Conservation (phyloP, 1,284 basidiomycete genomes). For the Anthracocystis panici-leucophaei region DNA sequence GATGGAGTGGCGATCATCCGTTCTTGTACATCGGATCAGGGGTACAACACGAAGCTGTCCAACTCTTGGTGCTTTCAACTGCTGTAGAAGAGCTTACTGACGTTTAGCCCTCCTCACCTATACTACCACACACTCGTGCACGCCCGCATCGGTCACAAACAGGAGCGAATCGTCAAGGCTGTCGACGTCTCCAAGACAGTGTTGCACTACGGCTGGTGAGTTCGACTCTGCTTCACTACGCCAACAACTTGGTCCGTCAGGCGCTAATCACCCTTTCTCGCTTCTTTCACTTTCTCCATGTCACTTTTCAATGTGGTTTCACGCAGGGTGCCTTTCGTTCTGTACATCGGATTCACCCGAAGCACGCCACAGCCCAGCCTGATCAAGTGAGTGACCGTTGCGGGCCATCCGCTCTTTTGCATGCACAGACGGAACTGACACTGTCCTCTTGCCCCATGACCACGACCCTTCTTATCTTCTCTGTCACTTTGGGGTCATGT, state of each 20-base stretch:
- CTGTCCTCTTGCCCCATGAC: neutral
- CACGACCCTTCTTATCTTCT: neutral
- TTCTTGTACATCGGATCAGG: neutral
- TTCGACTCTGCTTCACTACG: neutral
- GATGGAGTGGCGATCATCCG: no score
- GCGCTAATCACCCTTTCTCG: neutral
- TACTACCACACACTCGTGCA: neutral
- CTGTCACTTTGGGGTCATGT: conserved; percentile 1
- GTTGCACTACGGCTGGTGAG: conserved; percentile 67
- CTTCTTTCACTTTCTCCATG: neutral
- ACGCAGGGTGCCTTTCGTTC: conserved; percentile 66
- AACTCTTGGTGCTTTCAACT: neutral
- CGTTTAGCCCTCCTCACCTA: neutral
- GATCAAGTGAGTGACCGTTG: conserved; percentile 59
- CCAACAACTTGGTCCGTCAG: neutral
- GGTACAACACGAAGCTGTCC: neutral
- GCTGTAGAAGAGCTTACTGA: neutral
- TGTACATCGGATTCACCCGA: conserved; percentile 67
- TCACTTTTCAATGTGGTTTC: neutral
- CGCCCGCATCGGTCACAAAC: neutral
- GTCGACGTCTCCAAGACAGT: conserved; percentile 66
- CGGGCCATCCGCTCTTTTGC: conserved; percentile 3
- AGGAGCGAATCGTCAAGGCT: conserved; percentile 66
- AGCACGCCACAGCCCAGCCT: conserved; percentile 66
- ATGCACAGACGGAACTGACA: neutral